Base-by-base conservation (phyloP, 208 protist genomes). In the Lotmaria passim region DNA sequence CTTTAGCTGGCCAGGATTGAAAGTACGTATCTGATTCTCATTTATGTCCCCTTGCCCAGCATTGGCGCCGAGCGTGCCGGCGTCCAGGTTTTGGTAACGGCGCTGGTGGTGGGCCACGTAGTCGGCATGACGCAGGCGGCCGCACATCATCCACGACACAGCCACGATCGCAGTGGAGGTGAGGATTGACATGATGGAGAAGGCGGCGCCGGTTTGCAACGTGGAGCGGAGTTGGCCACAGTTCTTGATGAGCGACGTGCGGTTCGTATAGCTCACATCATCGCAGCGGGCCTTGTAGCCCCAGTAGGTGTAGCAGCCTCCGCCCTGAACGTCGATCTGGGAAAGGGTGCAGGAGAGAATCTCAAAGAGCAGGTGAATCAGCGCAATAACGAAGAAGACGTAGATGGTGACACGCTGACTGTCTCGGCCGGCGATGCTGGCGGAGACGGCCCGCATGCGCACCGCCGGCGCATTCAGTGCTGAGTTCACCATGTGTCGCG, bases 281-380 rank as follows among this genome's bases (percentile, higher is more conserved):
- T 91, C 86, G 61, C 90, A 95, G 44, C 80, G 57, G 0, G 0
- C 38, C 63, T 95, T 95, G 71, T 79, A 89, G 10, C 90, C 90
- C 87, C 90, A 95, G 77, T 79, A 95, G 43, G 90, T 95, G 60
- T 78, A 90, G 83, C 90, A 95, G 17, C 73, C 67, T 36, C 83
- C 83, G n/a, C 84, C 82, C 41, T 52, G 15, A n/a, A 74, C 23
- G 56, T 95, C 90, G 12, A 95, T 53, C 69, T 95, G 90, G 10
- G 90, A 95, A 39, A 93, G 81, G 6, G 79, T 41, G 38, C 77
- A 84, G 6, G 73, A 63, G 4, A 95, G 55, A 36, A 89, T 88
- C 4, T 83, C 46, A 47, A 95, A 95, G 34, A 95, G 68, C 7
- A 87, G 61, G 31, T 90, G 74, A 7, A 93, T 0, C 3, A 70